Evolutionary conservation across 768 basidiomycete genomes (phyloP), one percentile per base, ranked within the genome.

Genomic region (Strobilomyces dryophilus): DNA sequence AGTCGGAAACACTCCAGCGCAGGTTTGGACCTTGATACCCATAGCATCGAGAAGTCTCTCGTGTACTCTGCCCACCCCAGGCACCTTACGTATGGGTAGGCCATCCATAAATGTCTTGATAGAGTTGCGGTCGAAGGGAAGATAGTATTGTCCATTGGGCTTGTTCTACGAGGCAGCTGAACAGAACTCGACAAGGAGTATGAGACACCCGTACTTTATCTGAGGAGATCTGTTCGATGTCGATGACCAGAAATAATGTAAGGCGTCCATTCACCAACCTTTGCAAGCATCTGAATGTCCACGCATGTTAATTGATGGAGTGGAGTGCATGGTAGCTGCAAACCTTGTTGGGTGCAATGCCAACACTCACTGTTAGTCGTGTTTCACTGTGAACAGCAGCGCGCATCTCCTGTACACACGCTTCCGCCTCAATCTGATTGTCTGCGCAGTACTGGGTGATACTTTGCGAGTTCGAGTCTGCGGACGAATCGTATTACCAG

Each of bases 331-430:
- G 57, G 59, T 35, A 60, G 14, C 47, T 59, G 64, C 80, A 49
- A 63, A 93, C 93, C 78, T 89, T 89, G 71, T 95, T 98, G 1
- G 95, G 90, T 0, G 95, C 94, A 52, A 98, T 93, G 3, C 97
- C 97, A 29, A 94, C 95, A 60, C 91, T 94, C 48, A 90, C 92
- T 3, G 97, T 98, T 46, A 98, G 67, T 49, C 81, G 80, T 3
- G 95, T 98, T 69, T 89, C 89, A 17, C 75, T 74, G 50, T 84
- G 76, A 3, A 98, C 90, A 39, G 75, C 75, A 24, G 76, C 76
- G 21, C 97, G 77, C 73, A 99, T 87, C 56, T 87, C 77, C 47
- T 79, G 71, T 12, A 95, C 89, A 61, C 92, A 95, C 42, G 85
- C 83, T 29, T 82, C 83, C 0, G 87, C 78, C 2, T 78, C 76